Base-by-base conservation (phyloP, 208 protist species). In the Acanthamoeba triangularis region DNA sequence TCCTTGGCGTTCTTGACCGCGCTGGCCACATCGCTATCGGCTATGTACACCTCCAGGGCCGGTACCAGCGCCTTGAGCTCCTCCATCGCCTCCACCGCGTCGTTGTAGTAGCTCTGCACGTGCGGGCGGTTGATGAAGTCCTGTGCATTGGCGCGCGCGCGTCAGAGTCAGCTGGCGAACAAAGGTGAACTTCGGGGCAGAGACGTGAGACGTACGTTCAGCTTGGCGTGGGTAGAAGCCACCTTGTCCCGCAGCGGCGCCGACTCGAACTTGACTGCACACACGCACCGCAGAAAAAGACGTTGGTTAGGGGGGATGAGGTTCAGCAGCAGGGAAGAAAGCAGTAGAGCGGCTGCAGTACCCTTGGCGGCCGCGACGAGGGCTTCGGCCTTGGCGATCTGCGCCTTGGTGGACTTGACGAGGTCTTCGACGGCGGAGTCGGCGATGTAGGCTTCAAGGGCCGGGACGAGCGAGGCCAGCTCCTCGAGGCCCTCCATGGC, bases 301-400 rank as follows among this genome's bases (percentile, higher is more conserved):
- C 28, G 56, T 63, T 1, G 28, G 56, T 28, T 63, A 7, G 13
- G 20, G 56, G 20, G 16, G 56, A 61, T 25, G 56, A 28, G 56
- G 23, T 1, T 8, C 14, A 63, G 56, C 13, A 28, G 23, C 8
- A 54, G 56, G 6, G 56, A 63, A 1, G 56, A 16, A 16, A 63
- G 20, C 1, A 8, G 56, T 7, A 18, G 14, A 54, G 49, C 49
- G 13, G 49, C 49, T 16, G 49, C 1, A 0, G 63, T 72, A 72
- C 63, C 8, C 52, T 93, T 93, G 35, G 88, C 88, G 5, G 37
- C 44, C 2, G 88, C 37, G 8, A 93, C 47, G 61, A 63, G 37
- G 7, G 88, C 61, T 49, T 93, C 88, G 52, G 88, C 88, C 88
- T 93, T 93, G 61, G 61, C 44, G n/a, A 78, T 54, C 88, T 78